Percentiles rank a stretch among this genome's conserved stretches.
Evolutionary conservation across 306 rosid species (phyloP).

Genomic region (Cotoneaster glaucophyllus): DNA sequence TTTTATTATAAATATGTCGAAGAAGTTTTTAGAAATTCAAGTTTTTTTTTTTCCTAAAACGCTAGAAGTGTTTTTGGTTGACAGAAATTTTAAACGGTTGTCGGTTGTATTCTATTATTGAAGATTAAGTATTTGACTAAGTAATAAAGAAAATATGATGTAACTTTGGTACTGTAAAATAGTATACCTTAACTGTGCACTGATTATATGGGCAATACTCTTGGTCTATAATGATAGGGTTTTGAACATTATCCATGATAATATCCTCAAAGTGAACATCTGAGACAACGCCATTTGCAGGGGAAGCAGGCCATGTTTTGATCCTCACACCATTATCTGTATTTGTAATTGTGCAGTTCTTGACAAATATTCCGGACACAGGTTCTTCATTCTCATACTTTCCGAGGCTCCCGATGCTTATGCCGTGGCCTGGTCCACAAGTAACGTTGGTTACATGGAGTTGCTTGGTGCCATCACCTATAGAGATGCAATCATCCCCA

Average conservation of each 20-base stretch:
- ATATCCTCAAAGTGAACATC: neutral
- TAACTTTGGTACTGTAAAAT: too few species aligned
- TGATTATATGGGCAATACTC: neutral
- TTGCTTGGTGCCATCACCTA: slow-evolving; percentile 36
- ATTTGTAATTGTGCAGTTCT: neutral
- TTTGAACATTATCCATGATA: neutral
- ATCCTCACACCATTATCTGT: neutral
- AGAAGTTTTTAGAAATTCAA: too few species aligned
- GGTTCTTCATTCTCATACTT: neutral
- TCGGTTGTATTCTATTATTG: too few species aligned
- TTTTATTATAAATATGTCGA: too few species aligned
- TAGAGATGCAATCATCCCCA: slow-evolving; percentile 50
- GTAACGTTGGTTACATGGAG: neutral
- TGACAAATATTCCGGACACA: neutral
- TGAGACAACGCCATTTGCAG: neutral
- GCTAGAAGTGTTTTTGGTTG: too few species aligned
- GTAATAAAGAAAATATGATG: neutral
- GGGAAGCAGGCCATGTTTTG: neutral
- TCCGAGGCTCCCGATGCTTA: neutral
- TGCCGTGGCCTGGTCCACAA: neutral
- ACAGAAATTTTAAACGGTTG: too few species aligned
- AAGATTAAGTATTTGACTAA: neutral
- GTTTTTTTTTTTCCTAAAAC: too few species aligned
- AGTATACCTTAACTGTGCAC: neutral
- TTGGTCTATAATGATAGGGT: neutral